Percentiles rank a stretch among this genome's conserved stretches.
Conservation (phyloP, 2,329 filamentous ascomycete species). For the Hypomyces perniciosus region DNA sequence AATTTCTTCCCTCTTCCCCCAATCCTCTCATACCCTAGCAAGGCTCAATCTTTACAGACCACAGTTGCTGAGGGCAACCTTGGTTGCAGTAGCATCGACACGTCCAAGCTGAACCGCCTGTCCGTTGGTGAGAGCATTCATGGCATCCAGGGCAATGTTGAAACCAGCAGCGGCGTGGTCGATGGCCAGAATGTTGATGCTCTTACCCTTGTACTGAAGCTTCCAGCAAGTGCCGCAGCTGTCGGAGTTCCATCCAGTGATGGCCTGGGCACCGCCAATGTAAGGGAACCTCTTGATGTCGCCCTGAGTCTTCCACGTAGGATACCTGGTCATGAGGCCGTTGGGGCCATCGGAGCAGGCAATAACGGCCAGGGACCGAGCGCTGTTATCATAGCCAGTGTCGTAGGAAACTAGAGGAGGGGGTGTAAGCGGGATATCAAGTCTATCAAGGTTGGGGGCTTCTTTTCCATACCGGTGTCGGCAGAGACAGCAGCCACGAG, state of each 20-base stretch:
- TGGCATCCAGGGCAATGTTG: slow-evolving; percentile 51
- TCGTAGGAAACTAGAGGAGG: slow-evolving; percentile 59
- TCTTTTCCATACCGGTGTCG: slow-evolving; percentile 23
- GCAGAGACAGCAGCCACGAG: slow-evolving; percentile 32
- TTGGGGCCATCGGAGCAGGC: slow-evolving; percentile 63
- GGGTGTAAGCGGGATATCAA: slow-evolving; percentile 13
- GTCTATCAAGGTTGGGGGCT: no score
- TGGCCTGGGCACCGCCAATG: slow-evolving; percentile 47
- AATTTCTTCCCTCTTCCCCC: neutral
- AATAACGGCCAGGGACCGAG: slow-evolving; percentile 49
- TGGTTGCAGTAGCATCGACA: slow-evolving; percentile 42
- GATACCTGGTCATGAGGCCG: slow-evolving; percentile 58
- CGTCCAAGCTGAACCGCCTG: slow-evolving; percentile 45
- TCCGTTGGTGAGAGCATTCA: slow-evolving; percentile 50
- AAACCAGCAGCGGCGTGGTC: slow-evolving; percentile 45
- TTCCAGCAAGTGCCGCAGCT: slow-evolving; percentile 56
- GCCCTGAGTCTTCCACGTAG: slow-evolving; percentile 48
- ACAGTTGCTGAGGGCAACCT: slow-evolving; percentile 41
- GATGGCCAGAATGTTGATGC: slow-evolving; percentile 50
- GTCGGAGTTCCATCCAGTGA: slow-evolving; percentile 51
- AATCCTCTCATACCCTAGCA: no score
- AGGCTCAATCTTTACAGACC: slow-evolving; percentile 23
- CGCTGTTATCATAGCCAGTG: slow-evolving; percentile 58
- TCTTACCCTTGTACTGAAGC: slow-evolving; percentile 44
- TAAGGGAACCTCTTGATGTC: slow-evolving; percentile 45